Evolutionary conservation across 805 yeast genomes (phyloP), one percentile per base, ranked within the genome.

Genomic region (Kazachstania viticola): DNA sequence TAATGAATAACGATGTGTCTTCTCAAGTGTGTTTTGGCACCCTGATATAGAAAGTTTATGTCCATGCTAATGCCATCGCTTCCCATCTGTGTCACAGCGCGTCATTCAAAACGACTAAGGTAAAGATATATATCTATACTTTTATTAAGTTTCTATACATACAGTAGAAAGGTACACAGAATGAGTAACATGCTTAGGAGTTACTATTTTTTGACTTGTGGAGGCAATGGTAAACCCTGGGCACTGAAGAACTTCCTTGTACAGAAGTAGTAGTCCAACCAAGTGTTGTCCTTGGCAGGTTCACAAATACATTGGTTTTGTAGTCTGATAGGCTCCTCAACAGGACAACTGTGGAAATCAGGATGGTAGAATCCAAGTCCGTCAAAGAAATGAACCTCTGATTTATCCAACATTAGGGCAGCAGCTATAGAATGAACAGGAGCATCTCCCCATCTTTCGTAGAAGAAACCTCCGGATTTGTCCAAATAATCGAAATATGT

Each of bases 361-460:
- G 66, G 60, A 55, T 81, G 91, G 43, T 65, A 67, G 53, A 81
- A 82, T 8, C 91, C 94, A 25, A 81, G 65, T 39, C 81, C 77
- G 35, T 73, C 77, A 46, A 82, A 79, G 60, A 70, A 79, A 53
- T 78, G 82, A 13, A 82, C 51, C 45, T 79, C 69, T 19, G 61
- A 57, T 44, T 64, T 63, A 38, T 72, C 66, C 31, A 76, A 54
- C 46, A 79, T 64, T 29, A 77, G 57, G 2, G 84, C 58, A 3
- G 73, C 80, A 4, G 81, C 93, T 31, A 82, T 66, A 1, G 91
- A 71, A 56, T 81, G 93, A 13, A 81, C 70, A 3, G 94, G 94
- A 0, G 93, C 94, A 58, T 82, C 94, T 14, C 94, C 94, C 93
- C 94, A 83, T 42, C 94, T 65, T 58, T 82, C 88, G 49, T 80